Percentiles rank a stretch among this genome's conserved stretches.
phyloP scores from a whole-genome alignment of 2,329 filamentous ascomycete species.

The Alternaria ventricosa region DNA sequence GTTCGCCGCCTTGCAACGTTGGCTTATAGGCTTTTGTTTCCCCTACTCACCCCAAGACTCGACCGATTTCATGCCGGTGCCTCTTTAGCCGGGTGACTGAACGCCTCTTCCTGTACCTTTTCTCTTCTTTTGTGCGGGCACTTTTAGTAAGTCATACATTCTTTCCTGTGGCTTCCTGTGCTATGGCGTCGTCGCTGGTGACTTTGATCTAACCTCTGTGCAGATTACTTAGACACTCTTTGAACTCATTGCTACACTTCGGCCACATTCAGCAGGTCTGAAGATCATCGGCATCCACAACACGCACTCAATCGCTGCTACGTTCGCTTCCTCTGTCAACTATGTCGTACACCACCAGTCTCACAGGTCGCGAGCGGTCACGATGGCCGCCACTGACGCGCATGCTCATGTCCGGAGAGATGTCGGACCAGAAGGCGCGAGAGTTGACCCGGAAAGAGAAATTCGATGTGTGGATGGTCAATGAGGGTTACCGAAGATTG shows the following conservation, averaged over 20 bases:
- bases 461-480: slow-evolving; percentile 88
- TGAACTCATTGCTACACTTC: slow-evolving; percentile 29
- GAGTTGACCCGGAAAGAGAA: slow-evolving; percentile 72
- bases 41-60: slow-evolving; percentile 35
- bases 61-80: slow-evolving; percentile 48
- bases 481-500: slow-evolving; percentile 83
- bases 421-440: slow-evolving; percentile 75
- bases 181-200: slow-evolving; percentile 13
- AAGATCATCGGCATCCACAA: slow-evolving; percentile 40
- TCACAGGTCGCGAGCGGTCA: slow-evolving; percentile 66
- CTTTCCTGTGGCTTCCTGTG: slow-evolving; percentile 7
- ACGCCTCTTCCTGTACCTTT: slow-evolving; percentile 31
- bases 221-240: slow-evolving; percentile 44
- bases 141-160: slow-evolving; percentile 41
- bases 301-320: slow-evolving; percentile 19
- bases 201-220: slow-evolving; percentile 21
- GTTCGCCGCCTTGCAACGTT: slow-evolving; percentile 21
- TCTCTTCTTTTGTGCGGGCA: slow-evolving; percentile 50
- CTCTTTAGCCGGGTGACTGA: slow-evolving; percentile 47
- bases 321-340: slow-evolving; percentile 18
- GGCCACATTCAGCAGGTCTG: slow-evolving; percentile 51
- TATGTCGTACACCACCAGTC: slow-evolving; percentile 44
- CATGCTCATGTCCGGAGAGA: slow-evolving; percentile 82
- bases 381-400: slow-evolving; percentile 83
- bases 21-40: slow-evolving; percentile 50